phyloP scores from a whole-genome alignment of 805 yeast genomes.

The Wickerhamomyces subpelliculosus region DNA sequence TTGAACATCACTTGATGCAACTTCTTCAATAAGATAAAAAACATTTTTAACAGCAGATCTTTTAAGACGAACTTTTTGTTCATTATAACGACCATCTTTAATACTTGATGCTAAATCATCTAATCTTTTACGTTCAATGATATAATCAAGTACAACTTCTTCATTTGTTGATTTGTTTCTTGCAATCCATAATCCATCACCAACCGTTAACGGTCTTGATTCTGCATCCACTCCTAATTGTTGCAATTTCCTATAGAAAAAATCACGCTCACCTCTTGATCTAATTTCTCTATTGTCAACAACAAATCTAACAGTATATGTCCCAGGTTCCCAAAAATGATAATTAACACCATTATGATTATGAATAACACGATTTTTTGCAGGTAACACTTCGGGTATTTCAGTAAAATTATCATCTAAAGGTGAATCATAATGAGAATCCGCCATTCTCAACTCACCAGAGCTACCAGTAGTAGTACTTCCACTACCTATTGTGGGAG shows the following conservation, averaged over 20 bases:
- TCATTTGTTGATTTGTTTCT: slow-evolving; percentile 47
- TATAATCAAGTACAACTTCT: slow-evolving; percentile 68
- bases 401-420: not conserved
- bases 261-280: slow-evolving; percentile 61
- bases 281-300: slow-evolving; percentile 82
- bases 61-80: slow-evolving; percentile 74
- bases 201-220: slow-evolving; percentile 59
- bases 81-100: slow-evolving; percentile 80
- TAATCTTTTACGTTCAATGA: slow-evolving; percentile 85
- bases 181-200: slow-evolving; percentile 91
- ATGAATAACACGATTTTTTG: not conserved
- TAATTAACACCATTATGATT: slow-evolving; percentile 13
- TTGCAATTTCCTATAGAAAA: slow-evolving; percentile 50
- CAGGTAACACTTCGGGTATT: not conserved
- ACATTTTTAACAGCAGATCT: slow-evolving; percentile 62
- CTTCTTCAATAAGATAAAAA: slow-evolving; percentile 78
- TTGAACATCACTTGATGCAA: slow-evolving; percentile 36
- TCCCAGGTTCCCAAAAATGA: slow-evolving; percentile 52
- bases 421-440: slow-evolving; percentile 3
- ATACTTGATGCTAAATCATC: slow-evolving; percentile 83
- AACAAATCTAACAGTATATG: slow-evolving; percentile 53
- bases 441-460: slow-evolving; percentile 3
- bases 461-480: no score
- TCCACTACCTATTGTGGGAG: slow-evolving; percentile 4
- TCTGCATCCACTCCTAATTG: slow-evolving; percentile 43